Conservation (phyloP, 352 stramenopile species). For the Pythium insidiosum region DNA sequence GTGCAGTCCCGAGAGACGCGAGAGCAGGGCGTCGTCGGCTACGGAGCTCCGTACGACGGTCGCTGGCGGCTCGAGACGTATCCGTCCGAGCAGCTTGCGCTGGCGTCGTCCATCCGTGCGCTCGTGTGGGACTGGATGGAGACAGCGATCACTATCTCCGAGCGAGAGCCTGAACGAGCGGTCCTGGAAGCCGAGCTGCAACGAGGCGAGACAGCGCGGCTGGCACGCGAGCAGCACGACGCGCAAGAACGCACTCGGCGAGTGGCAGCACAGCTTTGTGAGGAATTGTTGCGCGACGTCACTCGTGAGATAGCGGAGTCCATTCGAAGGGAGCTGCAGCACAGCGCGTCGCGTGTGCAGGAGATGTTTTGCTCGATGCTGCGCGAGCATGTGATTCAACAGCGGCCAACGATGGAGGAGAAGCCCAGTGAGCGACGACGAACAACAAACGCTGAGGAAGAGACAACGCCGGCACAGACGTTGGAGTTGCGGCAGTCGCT, state of each 20-base stretch:
- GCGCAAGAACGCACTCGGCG: constrained; percentile 4
- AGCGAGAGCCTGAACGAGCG: constrained; percentile 14
- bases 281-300: constrained; percentile 18
- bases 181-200: constrained; percentile 22
- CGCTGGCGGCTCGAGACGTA: constrained; percentile 35
- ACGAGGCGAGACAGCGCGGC: constrained; percentile 15
- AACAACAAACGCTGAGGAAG: no score
- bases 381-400: no score
- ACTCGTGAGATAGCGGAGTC: constrained; percentile 22
- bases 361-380: no score
- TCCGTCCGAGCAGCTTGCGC: constrained; percentile 14
- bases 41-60: constrained; percentile 32
- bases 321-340: constrained; percentile 28
- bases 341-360: constrained; percentile 16
- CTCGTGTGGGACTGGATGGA: constrained; percentile 39
- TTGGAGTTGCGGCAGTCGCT: no score
- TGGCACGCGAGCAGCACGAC: constrained; percentile 15
- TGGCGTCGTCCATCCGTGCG: constrained; percentile 29
- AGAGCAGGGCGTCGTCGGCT: no score
- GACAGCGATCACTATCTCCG: constrained; percentile 11
- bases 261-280: constrained; percentile 7
- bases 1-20: no score
- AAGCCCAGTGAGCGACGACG: no score
- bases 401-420: no score
- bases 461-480: no score